Evolutionary conservation across 495 filamentous ascomycete genomes (phyloP).

Genomic region (Lepraria neglecta): DNA sequence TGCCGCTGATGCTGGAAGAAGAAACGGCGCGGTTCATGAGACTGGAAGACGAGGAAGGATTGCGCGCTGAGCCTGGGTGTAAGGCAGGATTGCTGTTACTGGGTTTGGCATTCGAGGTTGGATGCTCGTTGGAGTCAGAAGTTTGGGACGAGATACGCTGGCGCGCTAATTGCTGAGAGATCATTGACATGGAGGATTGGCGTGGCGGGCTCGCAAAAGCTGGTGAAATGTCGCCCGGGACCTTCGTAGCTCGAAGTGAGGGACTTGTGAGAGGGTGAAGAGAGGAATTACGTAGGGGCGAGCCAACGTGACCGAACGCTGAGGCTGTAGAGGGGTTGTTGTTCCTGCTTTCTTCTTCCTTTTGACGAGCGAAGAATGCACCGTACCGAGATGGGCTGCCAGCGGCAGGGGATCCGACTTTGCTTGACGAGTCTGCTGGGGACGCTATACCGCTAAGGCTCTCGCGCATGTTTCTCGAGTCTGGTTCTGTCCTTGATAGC

Average conservation of each 20-base stretch:
- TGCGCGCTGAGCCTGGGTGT: conserved; percentile 42
- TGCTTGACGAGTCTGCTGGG: conserved; percentile 55
- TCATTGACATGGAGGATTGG: conserved; percentile 58
- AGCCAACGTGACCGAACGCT: conserved; percentile 82
- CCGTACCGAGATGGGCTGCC: conserved; percentile 85
- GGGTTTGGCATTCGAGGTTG: conserved; percentile 11
- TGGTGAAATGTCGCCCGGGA: conserved; percentile 52
- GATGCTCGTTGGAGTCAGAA: conserved; percentile 11
- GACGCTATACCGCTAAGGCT: conserved; percentile 57
- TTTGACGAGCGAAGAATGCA: conserved; percentile 69
- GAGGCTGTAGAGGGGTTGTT: conserved; percentile 34
- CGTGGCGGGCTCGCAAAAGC: conserved; percentile 62
- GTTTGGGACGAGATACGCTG: conserved; percentile 39
- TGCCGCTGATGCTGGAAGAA: conserved; percentile 41
- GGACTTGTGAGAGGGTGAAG: conserved; percentile 58
- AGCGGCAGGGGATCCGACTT: conserved; percentile 72
- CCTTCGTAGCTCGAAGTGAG: conserved; percentile 53
- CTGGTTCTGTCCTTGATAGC: conserved; percentile 65
- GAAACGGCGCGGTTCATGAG: conserved; percentile 43
- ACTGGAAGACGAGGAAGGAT: conserved; percentile 31
- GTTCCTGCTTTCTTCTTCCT: conserved; percentile 50
- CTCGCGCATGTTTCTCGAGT: conserved; percentile 53
- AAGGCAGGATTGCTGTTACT: conserved; percentile 35
- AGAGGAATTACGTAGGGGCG: conserved; percentile 83
- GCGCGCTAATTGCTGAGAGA: conserved; percentile 63